phyloP scores from a whole-genome alignment of 73 alveolate species.

The Paramecium bursaria region DNA sequence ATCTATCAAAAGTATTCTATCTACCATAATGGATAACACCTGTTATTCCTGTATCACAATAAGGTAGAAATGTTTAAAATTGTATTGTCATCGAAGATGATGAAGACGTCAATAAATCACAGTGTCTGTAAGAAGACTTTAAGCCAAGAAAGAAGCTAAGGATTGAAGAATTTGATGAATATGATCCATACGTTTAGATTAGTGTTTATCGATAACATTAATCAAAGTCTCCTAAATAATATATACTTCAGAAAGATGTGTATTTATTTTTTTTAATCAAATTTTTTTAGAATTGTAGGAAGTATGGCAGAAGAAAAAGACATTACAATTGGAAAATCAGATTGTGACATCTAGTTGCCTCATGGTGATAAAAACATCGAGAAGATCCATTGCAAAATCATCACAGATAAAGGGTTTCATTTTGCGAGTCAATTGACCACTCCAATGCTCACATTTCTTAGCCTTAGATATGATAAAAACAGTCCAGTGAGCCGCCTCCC shows the following conservation, averaged over 20 bases:
- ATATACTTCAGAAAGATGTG: constrained; percentile 24
- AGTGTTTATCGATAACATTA: constrained; percentile 38
- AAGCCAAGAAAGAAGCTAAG: not conserved
- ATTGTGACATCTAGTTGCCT: not conserved
- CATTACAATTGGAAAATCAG: constrained; percentile 14
- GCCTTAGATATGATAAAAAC: not conserved
- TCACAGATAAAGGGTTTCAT: constrained; percentile 43
- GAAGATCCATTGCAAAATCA: constrained; percentile 15
- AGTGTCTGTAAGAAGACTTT: not conserved
- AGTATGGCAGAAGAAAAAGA: not conserved
- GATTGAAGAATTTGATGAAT: constrained; percentile 33
- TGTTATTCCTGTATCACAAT: too few relatives aligned
- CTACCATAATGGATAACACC: too few relatives aligned
- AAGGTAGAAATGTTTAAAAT: too few relatives aligned
- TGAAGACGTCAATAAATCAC: not conserved
- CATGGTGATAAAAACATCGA: constrained; percentile 57
- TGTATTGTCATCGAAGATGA: constrained; percentile 62
- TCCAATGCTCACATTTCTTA: constrained; percentile 6
- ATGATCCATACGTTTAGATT: constrained; percentile 23
- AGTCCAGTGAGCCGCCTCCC: not conserved
- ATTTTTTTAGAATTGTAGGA: constrained; percentile 23
- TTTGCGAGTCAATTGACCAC: constrained; percentile 9
- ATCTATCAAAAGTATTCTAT: too few relatives aligned
- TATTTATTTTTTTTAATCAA: not conserved
- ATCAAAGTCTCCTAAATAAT: not conserved